These are phyloP conservation scores for Metschnikowia koreensis DNA, from an alignment of 805 yeast species.

Conservation along the genomic window DNA sequence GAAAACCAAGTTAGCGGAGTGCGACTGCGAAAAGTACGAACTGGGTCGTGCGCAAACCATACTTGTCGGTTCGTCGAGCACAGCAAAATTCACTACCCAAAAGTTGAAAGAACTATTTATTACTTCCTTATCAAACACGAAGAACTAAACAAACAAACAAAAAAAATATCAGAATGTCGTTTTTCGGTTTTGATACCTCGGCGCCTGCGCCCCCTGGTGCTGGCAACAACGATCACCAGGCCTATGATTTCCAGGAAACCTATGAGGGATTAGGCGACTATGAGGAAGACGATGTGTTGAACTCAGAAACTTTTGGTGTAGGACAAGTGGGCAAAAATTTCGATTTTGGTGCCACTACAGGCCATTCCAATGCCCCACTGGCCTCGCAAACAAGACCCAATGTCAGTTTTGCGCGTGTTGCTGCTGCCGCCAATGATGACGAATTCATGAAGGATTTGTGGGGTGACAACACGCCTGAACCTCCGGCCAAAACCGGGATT, in stretches of 20 bases:
- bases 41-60: constrained; percentile 3
- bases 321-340: constrained; percentile 59
- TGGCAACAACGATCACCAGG: constrained; percentile 23
- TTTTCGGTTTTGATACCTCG: constrained; percentile 61
- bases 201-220: constrained; percentile 27
- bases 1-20: neutral
- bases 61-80: neutral
- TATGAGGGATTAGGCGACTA: constrained; percentile 75
- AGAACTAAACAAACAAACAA: neutral
- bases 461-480: constrained; percentile 38
- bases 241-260: constrained; percentile 78
- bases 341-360: constrained; percentile 48
- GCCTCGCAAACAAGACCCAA: constrained; percentile 23
- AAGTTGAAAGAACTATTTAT: too few relatives aligned
- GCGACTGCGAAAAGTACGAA: neutral
- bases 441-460: constrained; percentile 46
- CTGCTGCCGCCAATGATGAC: constrained; percentile 38
- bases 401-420: constrained; percentile 42
- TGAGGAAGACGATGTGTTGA: constrained; percentile 73
- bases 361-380: constrained; percentile 3
- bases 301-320: constrained; percentile 76
- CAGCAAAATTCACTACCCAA: neutral
- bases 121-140: neutral
- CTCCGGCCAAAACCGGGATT: constrained; percentile 5
- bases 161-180: constrained; percentile 47